phyloP scores from a whole-genome alignment of 495 filamentous ascomycete species.

The Tuber brumale region DNA sequence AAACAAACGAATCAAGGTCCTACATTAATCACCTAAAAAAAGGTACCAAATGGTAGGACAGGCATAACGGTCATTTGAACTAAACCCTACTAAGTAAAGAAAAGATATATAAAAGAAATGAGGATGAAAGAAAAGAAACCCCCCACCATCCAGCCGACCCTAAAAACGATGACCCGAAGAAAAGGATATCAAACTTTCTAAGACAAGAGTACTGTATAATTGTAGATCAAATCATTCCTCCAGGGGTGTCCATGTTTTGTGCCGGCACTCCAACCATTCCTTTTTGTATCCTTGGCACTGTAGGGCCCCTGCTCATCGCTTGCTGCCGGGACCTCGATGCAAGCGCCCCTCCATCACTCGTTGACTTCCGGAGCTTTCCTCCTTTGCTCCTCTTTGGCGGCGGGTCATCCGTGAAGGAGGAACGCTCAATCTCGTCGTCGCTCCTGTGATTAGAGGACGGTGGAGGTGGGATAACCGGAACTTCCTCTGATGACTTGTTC shows the following conservation, averaged over 20 bases:
- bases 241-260: constrained; percentile 8
- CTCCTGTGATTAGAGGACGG: constrained; percentile 29
- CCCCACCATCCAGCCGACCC: background rate
- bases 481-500: constrained; percentile 36
- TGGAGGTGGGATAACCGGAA: constrained; percentile 24
- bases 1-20: background rate
- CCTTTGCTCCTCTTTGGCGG: constrained; percentile 34
- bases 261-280: constrained; percentile 11
- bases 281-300: constrained; percentile 31
- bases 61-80: background rate
- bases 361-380: constrained; percentile 38
- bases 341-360: constrained; percentile 38
- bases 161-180: background rate
- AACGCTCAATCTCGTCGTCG: constrained; percentile 35
- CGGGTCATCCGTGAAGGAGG: constrained; percentile 35
- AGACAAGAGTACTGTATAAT: background rate
- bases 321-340: constrained; percentile 31
- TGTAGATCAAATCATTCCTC: constrained; percentile 31
- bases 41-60: background rate
- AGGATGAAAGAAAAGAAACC: background rate
- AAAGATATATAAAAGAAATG: background rate
- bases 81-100: background rate
- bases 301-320: constrained; percentile 16
- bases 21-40: background rate
- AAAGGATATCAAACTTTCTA: background rate